These are phyloP conservation scores for Carex sylvatica DNA, from an alignment of 202 grass and related monocot species.

Conservation along the genomic window DNA sequence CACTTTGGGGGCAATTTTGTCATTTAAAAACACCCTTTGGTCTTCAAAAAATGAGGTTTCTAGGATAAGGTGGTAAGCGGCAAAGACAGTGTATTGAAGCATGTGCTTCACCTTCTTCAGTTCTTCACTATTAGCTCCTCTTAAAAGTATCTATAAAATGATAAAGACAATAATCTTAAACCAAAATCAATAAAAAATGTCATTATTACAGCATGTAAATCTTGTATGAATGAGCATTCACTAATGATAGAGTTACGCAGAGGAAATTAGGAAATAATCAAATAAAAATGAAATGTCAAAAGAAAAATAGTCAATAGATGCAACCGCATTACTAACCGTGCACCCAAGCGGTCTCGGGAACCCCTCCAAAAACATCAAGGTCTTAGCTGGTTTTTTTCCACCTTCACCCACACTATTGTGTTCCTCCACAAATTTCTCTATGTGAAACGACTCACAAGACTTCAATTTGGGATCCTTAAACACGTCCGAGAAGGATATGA, in stretches of 20 bases:
- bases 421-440: constrained; percentile 83
- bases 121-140: constrained; percentile 73
- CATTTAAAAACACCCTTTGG: constrained; percentile 83
- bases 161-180: constrained; percentile 30
- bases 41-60: constrained; percentile 99
- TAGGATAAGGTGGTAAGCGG: constrained; percentile 94
- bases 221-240: neutral
- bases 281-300: neutral
- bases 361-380: constrained; percentile 79
- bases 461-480: constrained; percentile 59
- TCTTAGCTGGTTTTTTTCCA: constrained; percentile 67
- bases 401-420: constrained; percentile 51
- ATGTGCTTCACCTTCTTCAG: constrained; percentile 92
- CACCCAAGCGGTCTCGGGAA: constrained; percentile 72
- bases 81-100: constrained; percentile 93
- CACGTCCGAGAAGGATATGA: constrained; percentile 75
- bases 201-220: neutral
- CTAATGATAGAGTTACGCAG: neutral
- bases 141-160: constrained; percentile 81
- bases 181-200: constrained; percentile 19
- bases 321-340: constrained; percentile 43
- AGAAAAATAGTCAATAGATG: neutral
- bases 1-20: constrained; percentile 48
- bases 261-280: neutral
- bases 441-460: constrained; percentile 78